A percentile compares a stretch with the other conserved stretches of the same genome.
phyloP scores from a whole-genome alignment of 495 filamentous ascomycete genomes.

The Aspergillus mulundensis region DNA sequence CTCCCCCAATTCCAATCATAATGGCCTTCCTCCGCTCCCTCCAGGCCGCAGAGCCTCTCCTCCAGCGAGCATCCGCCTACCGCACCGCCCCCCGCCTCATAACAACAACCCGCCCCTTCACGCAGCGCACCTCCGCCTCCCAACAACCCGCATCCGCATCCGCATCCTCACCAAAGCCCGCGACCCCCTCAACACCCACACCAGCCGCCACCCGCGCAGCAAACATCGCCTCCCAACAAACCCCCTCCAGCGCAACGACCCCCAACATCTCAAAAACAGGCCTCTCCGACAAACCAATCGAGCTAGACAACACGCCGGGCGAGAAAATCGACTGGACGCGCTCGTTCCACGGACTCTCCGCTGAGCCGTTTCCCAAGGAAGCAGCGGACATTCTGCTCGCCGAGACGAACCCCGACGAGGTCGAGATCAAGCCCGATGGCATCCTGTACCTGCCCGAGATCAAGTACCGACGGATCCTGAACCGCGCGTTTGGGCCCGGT shows the following conservation, averaged over 20 bases:
- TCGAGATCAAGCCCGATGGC: conserved; percentile 95
- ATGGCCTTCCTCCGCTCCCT: conserved; percentile 13
- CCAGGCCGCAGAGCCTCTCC: conserved; percentile 11
- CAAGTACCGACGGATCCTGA: conserved; percentile 92
- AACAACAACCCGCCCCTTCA: conserved; percentile 6
- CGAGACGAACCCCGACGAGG: conserved; percentile 64
- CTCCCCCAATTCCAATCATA: background rate
- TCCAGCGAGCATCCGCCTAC: conserved; percentile 7
- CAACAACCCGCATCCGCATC: background rate
- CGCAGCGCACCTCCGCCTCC: background rate
- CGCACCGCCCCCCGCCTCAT: conserved; percentile 11
- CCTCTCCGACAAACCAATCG: conserved; percentile 48
- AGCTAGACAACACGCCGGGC: conserved; percentile 36
- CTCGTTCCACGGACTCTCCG: conserved; percentile 84
- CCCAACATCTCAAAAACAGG: conserved; percentile 49
- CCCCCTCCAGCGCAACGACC: conserved; percentile 33
- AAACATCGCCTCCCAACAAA: conserved; percentile 23
- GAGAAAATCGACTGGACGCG: conserved; percentile 84
- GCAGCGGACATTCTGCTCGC: conserved; percentile 65
- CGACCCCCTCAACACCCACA: conserved; percentile 5
- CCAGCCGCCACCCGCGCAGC: conserved; percentile 10
- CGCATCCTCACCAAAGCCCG: conserved; percentile 7
- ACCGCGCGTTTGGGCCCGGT: conserved; percentile 87
- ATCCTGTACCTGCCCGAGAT: conserved; percentile 97
- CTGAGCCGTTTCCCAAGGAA: conserved; percentile 72